A percentile compares a stretch with the other conserved stretches of the same genome.
Evolutionary conservation across 805 yeast genomes (phyloP).

Genomic region (Torulaspora delbrueckii): DNA sequence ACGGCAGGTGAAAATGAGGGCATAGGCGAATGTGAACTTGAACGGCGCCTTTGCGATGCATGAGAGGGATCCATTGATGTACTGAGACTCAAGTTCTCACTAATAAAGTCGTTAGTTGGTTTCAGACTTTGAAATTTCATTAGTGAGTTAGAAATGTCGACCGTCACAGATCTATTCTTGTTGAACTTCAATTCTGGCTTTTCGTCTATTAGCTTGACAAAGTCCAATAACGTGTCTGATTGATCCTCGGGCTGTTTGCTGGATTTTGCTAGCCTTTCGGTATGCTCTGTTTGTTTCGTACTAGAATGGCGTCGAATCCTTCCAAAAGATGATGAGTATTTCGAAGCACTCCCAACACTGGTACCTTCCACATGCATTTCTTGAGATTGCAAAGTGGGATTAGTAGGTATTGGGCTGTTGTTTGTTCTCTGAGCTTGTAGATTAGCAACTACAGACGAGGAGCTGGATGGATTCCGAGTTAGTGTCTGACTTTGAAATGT

Average conservation of each 20-base stretch:
- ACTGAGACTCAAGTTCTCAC: conserved; percentile 54
- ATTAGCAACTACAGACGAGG: conserved; percentile 41
- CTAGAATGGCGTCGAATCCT: conserved; percentile 54
- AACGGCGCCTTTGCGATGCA: conserved; percentile 19
- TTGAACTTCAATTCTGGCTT: conserved; percentile 46
- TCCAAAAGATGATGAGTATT: conserved; percentile 69
- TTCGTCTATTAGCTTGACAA: conserved; percentile 65
- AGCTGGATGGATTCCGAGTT: conserved; percentile 42
- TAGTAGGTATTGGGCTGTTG: conserved; percentile 32
- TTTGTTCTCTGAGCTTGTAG: conserved; percentile 40
- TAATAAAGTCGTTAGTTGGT: conserved; percentile 48
- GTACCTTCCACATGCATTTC: conserved; percentile 30
- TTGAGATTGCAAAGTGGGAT: conserved; percentile 20
- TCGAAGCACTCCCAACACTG: conserved; percentile 44
- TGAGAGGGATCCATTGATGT: conserved; percentile 30
- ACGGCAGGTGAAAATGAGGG: conserved; percentile 29
- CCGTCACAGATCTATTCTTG: conserved; percentile 15
- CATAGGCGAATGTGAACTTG: conserved; percentile 35
- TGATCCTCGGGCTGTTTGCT: conserved; percentile 32
- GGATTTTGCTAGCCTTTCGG: conserved; percentile 20
- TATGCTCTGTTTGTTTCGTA: conserved; percentile 34
- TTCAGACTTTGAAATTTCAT: conserved; percentile 49
- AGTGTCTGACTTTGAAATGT: conserved; percentile 29
- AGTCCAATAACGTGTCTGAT: conserved; percentile 53
- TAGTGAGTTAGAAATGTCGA: conserved; percentile 42